Conservation (phyloP, 306 rosid species). For the Cucurbita maxima region DNA sequence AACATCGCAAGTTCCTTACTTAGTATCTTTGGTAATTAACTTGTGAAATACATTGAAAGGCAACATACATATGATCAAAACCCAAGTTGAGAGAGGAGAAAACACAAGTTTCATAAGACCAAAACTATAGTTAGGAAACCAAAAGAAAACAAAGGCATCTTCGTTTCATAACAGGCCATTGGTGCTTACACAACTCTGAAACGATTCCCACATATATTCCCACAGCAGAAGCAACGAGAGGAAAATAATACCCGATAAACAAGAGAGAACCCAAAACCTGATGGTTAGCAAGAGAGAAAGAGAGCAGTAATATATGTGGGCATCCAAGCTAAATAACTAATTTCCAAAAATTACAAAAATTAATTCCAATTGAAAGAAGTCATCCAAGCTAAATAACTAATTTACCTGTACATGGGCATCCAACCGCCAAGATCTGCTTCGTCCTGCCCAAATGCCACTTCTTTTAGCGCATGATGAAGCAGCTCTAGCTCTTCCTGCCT, state of each 20-base stretch:
- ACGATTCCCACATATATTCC: not conserved
- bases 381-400: not conserved
- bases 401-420: constrained; percentile 75
- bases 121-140: not conserved
- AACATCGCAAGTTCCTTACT: not conserved
- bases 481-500: constrained; percentile 42
- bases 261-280: not conserved
- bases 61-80: not conserved
- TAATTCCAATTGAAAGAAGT: not conserved
- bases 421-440: constrained; percentile 54
- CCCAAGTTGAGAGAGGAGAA: not conserved
- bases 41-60: not conserved
- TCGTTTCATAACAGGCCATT: not conserved
- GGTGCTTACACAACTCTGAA: not conserved
- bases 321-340: too few relatives aligned
- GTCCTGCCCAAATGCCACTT: constrained; percentile 51
- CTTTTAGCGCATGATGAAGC: constrained; percentile 44
- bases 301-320: not conserved
- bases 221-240: not conserved
- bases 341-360: too few relatives aligned
- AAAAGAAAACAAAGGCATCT: not conserved
- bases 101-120: not conserved
- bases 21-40: not conserved
- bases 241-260: not conserved
- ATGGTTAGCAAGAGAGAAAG: not conserved